Conservation (phyloP, 331 rosid genomes). For the Arachis monticola region DNA sequence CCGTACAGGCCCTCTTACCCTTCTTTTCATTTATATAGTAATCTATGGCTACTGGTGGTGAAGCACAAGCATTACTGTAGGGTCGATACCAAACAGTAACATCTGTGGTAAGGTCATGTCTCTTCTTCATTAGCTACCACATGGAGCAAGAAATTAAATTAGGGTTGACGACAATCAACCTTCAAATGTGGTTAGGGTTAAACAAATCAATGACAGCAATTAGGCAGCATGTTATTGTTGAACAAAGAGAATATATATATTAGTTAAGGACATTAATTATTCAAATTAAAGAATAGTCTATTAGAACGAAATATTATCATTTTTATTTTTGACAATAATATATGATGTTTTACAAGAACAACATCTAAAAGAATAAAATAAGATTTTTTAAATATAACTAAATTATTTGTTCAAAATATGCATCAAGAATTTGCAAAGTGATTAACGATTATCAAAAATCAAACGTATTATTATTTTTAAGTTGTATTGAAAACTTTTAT, state of each 20-base stretch:
- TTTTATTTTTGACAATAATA: too few species aligned
- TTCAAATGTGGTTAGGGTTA: conserved; percentile 40
- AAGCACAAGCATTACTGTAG: conserved; percentile 65
- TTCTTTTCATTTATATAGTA: conserved; percentile 31
- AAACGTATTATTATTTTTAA: too few species aligned
- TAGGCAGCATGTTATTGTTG: conserved; percentile 52
- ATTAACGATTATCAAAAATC: too few species aligned
- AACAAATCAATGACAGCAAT: conserved; percentile 39
- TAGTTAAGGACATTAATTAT: neutral
- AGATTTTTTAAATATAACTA: too few species aligned
- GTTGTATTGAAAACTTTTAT: too few species aligned
- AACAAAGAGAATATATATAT: conserved; percentile 33
- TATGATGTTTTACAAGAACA: too few species aligned
- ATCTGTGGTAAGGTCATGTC: conserved; percentile 55
- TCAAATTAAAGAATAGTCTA: neutral
- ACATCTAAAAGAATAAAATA: too few species aligned
- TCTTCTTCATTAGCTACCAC: conserved; percentile 49
- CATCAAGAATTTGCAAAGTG: too few species aligned
- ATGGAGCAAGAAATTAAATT: conserved; percentile 37
- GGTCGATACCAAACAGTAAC: conserved; percentile 60
- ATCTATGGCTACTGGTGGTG: conserved; percentile 34
- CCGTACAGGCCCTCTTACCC: conserved; percentile 49
- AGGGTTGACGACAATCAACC: conserved; percentile 40
- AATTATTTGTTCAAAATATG: too few species aligned
- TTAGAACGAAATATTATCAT: too few species aligned